Base-by-base conservation (phyloP, 805 yeast species). In the Starmera amethionina region DNA sequence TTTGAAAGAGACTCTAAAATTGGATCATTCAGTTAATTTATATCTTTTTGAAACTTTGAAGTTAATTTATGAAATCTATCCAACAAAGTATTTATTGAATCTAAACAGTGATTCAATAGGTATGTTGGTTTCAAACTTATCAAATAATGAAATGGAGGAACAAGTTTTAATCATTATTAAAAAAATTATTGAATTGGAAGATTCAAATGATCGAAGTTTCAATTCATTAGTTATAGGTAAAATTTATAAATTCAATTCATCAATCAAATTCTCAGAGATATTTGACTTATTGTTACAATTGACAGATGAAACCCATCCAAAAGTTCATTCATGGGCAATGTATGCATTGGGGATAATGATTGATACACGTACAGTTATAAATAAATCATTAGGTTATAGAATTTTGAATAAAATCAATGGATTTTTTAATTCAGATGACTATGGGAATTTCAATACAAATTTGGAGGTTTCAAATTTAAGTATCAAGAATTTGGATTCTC, bases 251-350 rank as follows among this genome's bases (percentile, higher is more conserved):
- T 64, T 62, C 42, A 67, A 59, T 39, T 59, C 71, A 0, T 56
- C 62, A 12, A 36, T 40, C 3, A 65, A 67, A 29, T 63, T 72
- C 41, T 55, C 62, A 37, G 54, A 72, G 4, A 71, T 81, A 4
- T 65, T 71, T 42, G 77, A 77, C 30, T 76, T 86, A 5, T 52
- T 79, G 3, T 58, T 70, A 32, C 78, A 83, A 13, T 65, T 90
- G 27, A 57, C 79, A 4, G 63, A 63, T 16, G 97, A 90, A 58
- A 89, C 96, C 0, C 90, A 89, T 54, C 96, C 96, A 0, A 63
- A 75, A 1, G 88, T 93, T 14, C 89, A 85, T 54, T 70, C 75
- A 40, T 81, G 88, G 70, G 69, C 90, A 1, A 56, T 88, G 48
- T 72, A 72, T 36, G 73, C 93, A 0, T 55, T 82, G 34, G 59